Conservation (phyloP, 306 rosid species). For the Fragaria iinumae region DNA sequence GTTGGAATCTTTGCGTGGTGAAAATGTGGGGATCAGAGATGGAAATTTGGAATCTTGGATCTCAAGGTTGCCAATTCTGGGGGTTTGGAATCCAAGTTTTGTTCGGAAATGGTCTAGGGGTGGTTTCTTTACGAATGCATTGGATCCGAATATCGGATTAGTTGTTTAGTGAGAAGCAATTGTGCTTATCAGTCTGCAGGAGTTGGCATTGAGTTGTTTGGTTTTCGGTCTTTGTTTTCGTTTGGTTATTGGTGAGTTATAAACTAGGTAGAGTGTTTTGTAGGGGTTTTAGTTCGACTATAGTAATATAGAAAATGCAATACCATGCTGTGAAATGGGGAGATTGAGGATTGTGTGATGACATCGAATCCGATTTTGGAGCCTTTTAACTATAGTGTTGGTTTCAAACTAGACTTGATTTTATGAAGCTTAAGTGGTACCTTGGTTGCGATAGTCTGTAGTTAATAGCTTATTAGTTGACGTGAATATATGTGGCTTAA, state of each 20-base stretch:
- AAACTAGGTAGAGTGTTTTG: not conserved
- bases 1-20: slow-evolving; percentile 14
- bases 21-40: slow-evolving; percentile 28
- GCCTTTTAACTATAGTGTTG: not conserved
- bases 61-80: not conserved
- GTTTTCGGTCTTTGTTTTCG: not conserved
- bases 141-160: not conserved
- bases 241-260: not conserved
- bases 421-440: not conserved
- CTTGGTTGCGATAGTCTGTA: not conserved
- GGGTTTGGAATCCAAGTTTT: not conserved
- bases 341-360: not conserved
- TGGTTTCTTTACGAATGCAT: not conserved
- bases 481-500: not conserved
- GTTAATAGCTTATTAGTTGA: not conserved
- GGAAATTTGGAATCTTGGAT: slow-evolving; percentile 16
- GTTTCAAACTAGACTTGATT: not conserved
- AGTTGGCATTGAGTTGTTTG: not conserved
- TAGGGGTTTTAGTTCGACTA: not conserved
- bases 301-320: not conserved
- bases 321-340: not conserved
- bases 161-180: not conserved
- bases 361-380: not conserved
- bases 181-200: not conserved
- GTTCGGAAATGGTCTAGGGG: not conserved